Percentiles rank a stretch among this genome's conserved stretches.
These are phyloP conservation scores for Crotalaria pallida DNA, from an alignment of 306 rosid species.

Conservation along the genomic window DNA sequence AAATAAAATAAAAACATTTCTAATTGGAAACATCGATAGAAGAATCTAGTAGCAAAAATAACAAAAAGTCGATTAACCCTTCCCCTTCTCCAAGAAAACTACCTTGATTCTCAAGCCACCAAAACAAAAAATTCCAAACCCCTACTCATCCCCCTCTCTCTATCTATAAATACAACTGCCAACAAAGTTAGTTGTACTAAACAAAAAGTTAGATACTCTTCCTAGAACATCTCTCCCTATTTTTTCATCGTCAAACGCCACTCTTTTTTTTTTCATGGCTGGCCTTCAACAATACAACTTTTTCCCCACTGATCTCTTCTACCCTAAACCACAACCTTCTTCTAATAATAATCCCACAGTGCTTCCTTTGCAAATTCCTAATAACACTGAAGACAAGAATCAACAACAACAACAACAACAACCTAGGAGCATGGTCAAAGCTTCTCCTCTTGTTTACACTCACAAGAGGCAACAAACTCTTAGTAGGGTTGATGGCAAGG, in stretches of 20 bases:
- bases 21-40: slow-evolving; percentile 10
- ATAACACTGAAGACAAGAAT: slow-evolving; percentile 8
- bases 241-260: neutral
- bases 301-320: slow-evolving; percentile 57
- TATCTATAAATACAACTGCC: slow-evolving; percentile 18
- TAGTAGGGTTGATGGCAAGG: neutral
- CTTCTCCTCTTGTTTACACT: slow-evolving; percentile 4
- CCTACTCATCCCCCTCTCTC: too few species aligned
- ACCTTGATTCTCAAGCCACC: slow-evolving; percentile 22
- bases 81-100: slow-evolving; percentile 20
- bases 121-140: neutral
- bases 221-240: neutral
- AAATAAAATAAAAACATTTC: neutral
- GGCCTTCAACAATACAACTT: slow-evolving; percentile 77
- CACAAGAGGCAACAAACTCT: neutral
- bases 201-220: neutral
- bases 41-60: neutral
- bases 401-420: slow-evolving; percentile 15
- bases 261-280: slow-evolving; percentile 36
- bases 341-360: slow-evolving; percentile 7
- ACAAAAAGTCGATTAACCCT: neutral
- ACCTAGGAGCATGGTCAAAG: neutral
- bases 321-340: slow-evolving; percentile 41
- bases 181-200: neutral
- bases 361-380: slow-evolving; percentile 21